Percentiles rank a stretch among this genome's conserved stretches.
Conservation (phyloP, 495 filamentous ascomycete species). For the Cairneyella variabilis region DNA sequence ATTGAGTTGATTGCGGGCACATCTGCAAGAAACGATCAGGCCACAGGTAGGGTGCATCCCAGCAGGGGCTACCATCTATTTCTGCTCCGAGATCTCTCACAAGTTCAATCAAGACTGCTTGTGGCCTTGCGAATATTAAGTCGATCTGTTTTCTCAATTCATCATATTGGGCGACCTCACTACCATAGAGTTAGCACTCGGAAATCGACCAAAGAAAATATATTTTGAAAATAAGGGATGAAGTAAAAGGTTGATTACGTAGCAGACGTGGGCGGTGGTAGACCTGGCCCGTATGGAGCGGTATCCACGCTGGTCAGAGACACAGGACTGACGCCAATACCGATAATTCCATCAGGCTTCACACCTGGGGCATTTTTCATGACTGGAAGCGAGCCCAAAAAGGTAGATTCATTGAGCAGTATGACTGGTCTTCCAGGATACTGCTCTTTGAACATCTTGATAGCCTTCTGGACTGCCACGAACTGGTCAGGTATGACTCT, state of each 20-base stretch:
- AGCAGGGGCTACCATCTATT: background rate
- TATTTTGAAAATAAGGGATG: no score
- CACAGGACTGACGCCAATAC: background rate
- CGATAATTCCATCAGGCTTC: background rate
- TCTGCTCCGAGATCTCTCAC: background rate
- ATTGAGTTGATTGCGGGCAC: conserved; percentile 32
- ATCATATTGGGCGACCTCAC: conserved; percentile 1
- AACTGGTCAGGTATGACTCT: background rate
- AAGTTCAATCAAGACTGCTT: background rate
- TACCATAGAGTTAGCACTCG: no score
- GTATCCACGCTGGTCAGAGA: background rate
- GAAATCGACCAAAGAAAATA: no score
- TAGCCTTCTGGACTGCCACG: background rate
- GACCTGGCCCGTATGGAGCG: background rate
- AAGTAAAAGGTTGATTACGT: no score
- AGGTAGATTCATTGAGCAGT: background rate
- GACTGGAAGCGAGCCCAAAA: background rate
- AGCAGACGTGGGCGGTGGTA: background rate
- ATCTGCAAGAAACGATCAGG: conserved; percentile 28
- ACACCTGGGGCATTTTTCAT: background rate
- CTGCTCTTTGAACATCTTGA: background rate
- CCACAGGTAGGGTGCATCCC: background rate
- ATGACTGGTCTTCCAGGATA: background rate
- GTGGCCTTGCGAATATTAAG: background rate
- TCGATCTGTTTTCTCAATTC: background rate